A percentile compares a stretch with the other conserved stretches of the same genome.
Evolutionary conservation across 2,329 filamentous ascomycete genomes (phyloP).

Genomic region (Grosmannia serpens): DNA sequence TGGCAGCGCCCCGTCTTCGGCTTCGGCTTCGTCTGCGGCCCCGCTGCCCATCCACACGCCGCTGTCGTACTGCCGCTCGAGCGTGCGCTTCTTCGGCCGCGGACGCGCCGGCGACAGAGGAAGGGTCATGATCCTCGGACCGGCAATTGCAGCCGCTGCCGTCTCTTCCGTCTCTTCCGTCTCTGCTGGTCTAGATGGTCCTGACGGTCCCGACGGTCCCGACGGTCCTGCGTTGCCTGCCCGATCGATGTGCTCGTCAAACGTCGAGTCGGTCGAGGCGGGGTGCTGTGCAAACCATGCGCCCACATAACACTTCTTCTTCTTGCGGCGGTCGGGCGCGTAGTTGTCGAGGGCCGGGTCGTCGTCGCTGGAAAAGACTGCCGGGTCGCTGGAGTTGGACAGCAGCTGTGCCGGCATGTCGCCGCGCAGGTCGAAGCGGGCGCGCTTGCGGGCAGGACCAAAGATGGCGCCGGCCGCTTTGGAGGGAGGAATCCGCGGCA

Average conservation of each 20-base stretch:
- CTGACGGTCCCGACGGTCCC: no score
- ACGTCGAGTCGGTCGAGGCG: slow-evolving; percentile 11
- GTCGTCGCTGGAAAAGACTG: slow-evolving; percentile 62
- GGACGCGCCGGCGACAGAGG: slow-evolving; percentile 13
- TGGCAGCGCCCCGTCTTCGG: background rate
- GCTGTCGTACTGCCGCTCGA: slow-evolving; percentile 53
- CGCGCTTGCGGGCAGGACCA: slow-evolving; percentile 9
- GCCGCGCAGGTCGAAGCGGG: slow-evolving; percentile 2
- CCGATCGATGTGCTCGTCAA: slow-evolving; percentile 5
- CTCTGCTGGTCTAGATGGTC: background rate
- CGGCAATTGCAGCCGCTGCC: background rate
- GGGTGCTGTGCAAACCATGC: slow-evolving; percentile 53
- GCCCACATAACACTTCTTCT: slow-evolving; percentile 53
- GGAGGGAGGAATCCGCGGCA: slow-evolving; percentile 10
- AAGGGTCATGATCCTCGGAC: background rate
- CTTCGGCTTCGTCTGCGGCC: slow-evolving; percentile 30
- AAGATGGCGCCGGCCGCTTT: slow-evolving; percentile 9
- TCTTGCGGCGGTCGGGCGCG: slow-evolving; percentile 30
- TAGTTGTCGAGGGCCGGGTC: slow-evolving; percentile 58
- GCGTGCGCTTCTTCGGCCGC: slow-evolving; percentile 34
- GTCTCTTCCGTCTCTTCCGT: background rate
- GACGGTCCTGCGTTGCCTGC: no score
- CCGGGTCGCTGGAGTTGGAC: slow-evolving; percentile 57
- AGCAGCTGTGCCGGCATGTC: slow-evolving; percentile 18
- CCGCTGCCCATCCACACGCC: slow-evolving; percentile 51